Evolutionary conservation across 208 protist species (phyloP).

Genomic region (Histomonas meleagridis): DNA sequence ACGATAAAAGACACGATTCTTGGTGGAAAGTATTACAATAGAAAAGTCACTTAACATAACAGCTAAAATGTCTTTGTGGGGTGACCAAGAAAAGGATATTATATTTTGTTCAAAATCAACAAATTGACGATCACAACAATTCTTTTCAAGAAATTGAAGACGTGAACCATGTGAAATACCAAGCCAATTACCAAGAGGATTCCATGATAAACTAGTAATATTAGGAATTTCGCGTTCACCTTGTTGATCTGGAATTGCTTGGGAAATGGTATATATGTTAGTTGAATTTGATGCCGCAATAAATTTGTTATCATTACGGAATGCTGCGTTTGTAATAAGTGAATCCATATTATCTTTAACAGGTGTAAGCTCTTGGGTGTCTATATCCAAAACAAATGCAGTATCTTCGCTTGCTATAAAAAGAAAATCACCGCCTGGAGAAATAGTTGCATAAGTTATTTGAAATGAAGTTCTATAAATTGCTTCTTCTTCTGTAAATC

Average conservation of each 20-base stretch:
- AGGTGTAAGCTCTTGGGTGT: not conserved
- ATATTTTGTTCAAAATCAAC: not conserved
- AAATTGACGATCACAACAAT: not conserved
- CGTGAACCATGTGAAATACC: not conserved
- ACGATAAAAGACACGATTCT: not conserved
- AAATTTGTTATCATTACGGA: conserved; percentile 25
- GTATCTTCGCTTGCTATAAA: not conserved
- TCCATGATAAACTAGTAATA: not conserved
- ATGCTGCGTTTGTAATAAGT: not conserved
- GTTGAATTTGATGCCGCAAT: not conserved
- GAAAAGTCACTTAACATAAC: not conserved
- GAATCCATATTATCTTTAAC: not conserved
- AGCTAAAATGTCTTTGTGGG: not conserved
- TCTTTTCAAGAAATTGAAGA: not conserved
- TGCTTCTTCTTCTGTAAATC: no score
- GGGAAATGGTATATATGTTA: not conserved
- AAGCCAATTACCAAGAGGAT: not conserved
- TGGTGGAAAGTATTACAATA: not conserved
- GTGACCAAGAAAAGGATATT: not conserved
- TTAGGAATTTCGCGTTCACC: not conserved
- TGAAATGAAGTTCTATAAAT: no score
- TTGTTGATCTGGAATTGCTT: not conserved
- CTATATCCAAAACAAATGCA: not conserved
- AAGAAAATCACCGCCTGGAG: not conserved
- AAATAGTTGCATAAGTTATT: no score